phyloP scores from a whole-genome alignment of 495 filamentous ascomycete genomes.

The Podospora appendiculata region DNA sequence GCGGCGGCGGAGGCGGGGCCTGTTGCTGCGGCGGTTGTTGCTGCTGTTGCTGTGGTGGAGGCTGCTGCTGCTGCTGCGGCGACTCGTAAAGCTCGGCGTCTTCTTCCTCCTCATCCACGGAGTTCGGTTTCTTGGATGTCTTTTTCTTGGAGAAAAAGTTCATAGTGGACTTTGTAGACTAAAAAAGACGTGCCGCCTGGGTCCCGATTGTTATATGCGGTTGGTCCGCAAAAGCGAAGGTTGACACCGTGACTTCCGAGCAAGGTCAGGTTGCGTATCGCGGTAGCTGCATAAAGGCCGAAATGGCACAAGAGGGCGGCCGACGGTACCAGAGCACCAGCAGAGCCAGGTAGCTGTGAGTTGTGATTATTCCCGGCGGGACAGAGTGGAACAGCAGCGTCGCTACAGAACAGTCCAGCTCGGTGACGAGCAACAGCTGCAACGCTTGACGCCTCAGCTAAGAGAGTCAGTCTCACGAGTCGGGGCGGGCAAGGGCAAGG shows the following conservation, averaged over 20 bases:
- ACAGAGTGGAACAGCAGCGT: too few species aligned
- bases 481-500: too few species aligned
- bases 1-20: background rate
- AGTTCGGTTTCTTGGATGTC: slow-evolving; percentile 40
- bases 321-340: slow-evolving; percentile 8
- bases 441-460: too few species aligned
- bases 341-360: too few species aligned
- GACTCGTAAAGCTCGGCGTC: slow-evolving; percentile 23
- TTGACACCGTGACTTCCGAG: slow-evolving; percentile 19
- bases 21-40: slow-evolving; percentile 11
- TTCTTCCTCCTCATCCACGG: slow-evolving; percentile 40
- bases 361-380: too few species aligned
- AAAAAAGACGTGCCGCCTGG: slow-evolving; percentile 9
- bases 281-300: slow-evolving; percentile 18
- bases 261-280: slow-evolving; percentile 26
- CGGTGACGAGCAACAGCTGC: too few species aligned
- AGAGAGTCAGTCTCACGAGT: too few species aligned
- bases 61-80: slow-evolving; percentile 7
- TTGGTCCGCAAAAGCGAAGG: slow-evolving; percentile 12
- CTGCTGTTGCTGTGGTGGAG: background rate
- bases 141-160: slow-evolving; percentile 47
- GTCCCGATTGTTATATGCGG: slow-evolving; percentile 21
- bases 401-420: too few species aligned
- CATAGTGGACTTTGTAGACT: slow-evolving; percentile 27
- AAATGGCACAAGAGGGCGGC: slow-evolving; percentile 7